Evolutionary conservation across 805 yeast species (phyloP).

Genomic region (Saccharomycopsis javanensis): DNA sequence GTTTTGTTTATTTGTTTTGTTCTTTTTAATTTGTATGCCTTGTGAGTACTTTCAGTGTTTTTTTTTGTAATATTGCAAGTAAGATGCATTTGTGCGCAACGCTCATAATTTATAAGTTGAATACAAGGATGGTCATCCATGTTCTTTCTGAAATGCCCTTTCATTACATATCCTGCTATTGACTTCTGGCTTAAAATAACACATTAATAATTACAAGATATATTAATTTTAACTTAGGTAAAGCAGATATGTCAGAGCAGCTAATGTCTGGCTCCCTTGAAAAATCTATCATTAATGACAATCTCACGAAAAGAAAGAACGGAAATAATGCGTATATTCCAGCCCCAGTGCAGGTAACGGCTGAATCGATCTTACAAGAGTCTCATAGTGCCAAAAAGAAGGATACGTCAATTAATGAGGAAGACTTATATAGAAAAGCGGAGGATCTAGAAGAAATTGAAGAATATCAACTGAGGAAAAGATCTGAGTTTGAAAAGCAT

Average conservation of each 20-base stretch:
- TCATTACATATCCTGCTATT: no score
- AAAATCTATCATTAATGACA: neutral
- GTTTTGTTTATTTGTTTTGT: no score
- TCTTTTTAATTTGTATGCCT: neutral
- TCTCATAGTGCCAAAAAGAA: slow-evolving; percentile 40
- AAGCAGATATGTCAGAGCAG: neutral
- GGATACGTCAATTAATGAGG: slow-evolving; percentile 14
- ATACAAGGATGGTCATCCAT: no score
- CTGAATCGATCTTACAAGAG: slow-evolving; percentile 53
- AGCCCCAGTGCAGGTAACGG: slow-evolving; percentile 41
- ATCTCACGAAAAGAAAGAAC: neutral
- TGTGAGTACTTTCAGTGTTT: neutral
- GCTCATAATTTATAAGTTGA: no score
- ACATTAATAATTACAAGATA: neutral
- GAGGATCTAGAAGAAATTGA: slow-evolving; percentile 72
- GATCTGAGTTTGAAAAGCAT: slow-evolving; percentile 82
- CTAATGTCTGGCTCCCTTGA: neutral
- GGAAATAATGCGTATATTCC: slow-evolving; percentile 1
- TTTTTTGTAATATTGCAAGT: neutral
- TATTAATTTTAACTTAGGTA: neutral
- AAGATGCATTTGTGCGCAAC: neutral
- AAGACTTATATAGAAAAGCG: slow-evolving; percentile 39
- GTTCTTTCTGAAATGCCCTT: no score
- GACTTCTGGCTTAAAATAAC: neutral
- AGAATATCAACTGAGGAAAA: slow-evolving; percentile 64